These are phyloP conservation scores for barley (Hordeum vulgare) DNA, from an alignment of 176 grass and related monocot species.

Conservation along the genomic window DNA sequence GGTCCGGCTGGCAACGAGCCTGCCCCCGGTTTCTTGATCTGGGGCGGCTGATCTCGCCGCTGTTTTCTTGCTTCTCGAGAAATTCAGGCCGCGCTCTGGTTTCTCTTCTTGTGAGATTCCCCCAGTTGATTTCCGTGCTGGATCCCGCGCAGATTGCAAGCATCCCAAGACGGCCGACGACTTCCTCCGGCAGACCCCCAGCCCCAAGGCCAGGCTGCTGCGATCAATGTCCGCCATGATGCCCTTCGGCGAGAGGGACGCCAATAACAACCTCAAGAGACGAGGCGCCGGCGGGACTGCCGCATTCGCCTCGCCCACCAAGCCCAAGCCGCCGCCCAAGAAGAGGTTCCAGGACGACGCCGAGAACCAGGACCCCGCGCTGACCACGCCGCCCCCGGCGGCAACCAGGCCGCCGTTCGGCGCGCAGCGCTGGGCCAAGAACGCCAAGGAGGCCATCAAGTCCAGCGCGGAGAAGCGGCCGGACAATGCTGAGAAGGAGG, in stretches of 20 bases:
- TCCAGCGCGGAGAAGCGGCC: constrained; percentile 64
- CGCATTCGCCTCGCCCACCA: constrained; percentile 29
- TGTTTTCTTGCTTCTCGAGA: neutral
- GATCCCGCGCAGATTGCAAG: constrained; percentile 56
- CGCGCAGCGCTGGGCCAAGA: constrained; percentile 46
- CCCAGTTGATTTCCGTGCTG: neutral
- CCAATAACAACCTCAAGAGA: constrained; percentile 53
- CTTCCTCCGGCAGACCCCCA: constrained; percentile 53
- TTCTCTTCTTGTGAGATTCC: neutral
- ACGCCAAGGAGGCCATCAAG: constrained; percentile 72
- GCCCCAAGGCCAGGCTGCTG: constrained; percentile 74
- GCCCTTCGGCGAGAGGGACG: constrained; percentile 67
- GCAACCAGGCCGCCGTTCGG: constrained; percentile 40
- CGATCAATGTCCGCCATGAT: constrained; percentile 70
- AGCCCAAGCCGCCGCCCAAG: constrained; percentile 35
- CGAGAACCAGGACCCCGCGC: constrained; percentile 84
- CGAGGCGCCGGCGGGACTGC: constrained; percentile 34
- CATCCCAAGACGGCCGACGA: constrained; percentile 75
- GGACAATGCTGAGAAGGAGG: constrained; percentile 42
- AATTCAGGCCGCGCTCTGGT: neutral
- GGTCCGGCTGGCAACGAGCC: too few species aligned
- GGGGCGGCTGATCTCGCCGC: neutral
- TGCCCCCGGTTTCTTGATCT: too few species aligned
- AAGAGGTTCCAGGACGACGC: constrained; percentile 56
- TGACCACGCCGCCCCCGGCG: constrained; percentile 39